Conservation (phyloP, 179 eudicot genomes). For the Silene vulgaris region DNA sequence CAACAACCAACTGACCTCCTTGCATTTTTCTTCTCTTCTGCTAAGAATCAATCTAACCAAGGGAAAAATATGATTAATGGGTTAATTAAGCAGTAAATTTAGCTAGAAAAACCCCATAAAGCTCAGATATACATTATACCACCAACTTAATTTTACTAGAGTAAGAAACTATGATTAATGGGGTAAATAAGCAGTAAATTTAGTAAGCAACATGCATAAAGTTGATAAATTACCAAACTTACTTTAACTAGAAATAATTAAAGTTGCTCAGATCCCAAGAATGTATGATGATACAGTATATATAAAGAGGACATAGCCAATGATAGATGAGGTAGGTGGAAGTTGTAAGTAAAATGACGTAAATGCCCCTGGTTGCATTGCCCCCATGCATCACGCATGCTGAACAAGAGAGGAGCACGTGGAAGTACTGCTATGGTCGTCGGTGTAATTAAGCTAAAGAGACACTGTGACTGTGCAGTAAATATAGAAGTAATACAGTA, state of each 20-base stretch:
- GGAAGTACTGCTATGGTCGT: neutral
- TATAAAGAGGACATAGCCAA: neutral
- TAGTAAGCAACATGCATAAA: neutral
- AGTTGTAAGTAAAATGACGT: neutral
- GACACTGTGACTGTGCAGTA: neutral
- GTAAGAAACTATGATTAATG: neutral
- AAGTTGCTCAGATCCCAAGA: neutral
- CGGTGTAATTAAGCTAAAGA: neutral
- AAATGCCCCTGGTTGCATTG: neutral
- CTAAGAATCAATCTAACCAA: neutral
- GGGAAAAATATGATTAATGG: neutral
- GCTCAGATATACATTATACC: no score
- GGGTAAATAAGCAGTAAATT: neutral
- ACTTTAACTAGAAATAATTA: neutral
- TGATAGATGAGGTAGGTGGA: slow-evolving; percentile 11
- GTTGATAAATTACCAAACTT: neutral
- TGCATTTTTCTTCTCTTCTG: slow-evolving; percentile 29
- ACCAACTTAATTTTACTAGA: neutral
- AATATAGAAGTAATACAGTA: no score
- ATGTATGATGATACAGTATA: neutral
- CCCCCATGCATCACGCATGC: neutral
- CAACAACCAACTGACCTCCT: slow-evolving; percentile 44
- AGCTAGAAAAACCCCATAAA: neutral
- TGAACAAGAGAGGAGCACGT: neutral
- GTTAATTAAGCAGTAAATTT: slow-evolving; percentile 1